phyloP scores from a whole-genome alignment of 1,139 yeast species.

The Pichia norvegensis region DNA sequence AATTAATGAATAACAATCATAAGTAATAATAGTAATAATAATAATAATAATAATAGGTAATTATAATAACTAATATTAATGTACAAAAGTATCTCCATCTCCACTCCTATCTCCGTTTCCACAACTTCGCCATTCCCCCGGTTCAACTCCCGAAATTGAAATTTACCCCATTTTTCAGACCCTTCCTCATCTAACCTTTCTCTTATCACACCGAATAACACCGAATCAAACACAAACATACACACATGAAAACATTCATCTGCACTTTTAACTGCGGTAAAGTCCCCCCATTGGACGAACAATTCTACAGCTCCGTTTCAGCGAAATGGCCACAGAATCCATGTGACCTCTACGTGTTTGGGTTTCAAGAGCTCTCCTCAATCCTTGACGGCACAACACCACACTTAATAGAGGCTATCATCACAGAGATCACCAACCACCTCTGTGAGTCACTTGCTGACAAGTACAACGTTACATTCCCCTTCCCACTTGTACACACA shows the following conservation, averaged over 20 bases:
- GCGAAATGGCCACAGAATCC: slow-evolving; percentile 17
- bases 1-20: too few species aligned
- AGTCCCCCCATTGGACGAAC: slow-evolving; percentile 23
- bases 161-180: too few species aligned
- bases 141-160: too few species aligned
- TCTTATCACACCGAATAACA: too few species aligned
- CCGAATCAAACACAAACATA: too few species aligned
- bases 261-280: slow-evolving; percentile 40
- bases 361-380: slow-evolving; percentile 68
- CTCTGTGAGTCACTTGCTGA: slow-evolving; percentile 38
- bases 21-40: too few species aligned
- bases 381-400: slow-evolving; percentile 55
- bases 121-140: too few species aligned
- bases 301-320: slow-evolving; percentile 17
- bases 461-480: slow-evolving; percentile 25
- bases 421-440: slow-evolving; percentile 36
- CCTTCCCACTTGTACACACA: slow-evolving; percentile 40
- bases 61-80: too few species aligned
- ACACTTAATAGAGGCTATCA: slow-evolving; percentile 32
- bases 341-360: slow-evolving; percentile 54
- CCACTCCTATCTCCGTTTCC: too few species aligned
- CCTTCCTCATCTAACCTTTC: not conserved
- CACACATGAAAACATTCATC: slow-evolving; percentile 20
- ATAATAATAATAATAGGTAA: too few species aligned
- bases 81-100: too few species aligned